These are phyloP conservation scores for Pythium phragmiticola DNA, from an alignment of 352 stramenopile species.

Conservation along the genomic window DNA sequence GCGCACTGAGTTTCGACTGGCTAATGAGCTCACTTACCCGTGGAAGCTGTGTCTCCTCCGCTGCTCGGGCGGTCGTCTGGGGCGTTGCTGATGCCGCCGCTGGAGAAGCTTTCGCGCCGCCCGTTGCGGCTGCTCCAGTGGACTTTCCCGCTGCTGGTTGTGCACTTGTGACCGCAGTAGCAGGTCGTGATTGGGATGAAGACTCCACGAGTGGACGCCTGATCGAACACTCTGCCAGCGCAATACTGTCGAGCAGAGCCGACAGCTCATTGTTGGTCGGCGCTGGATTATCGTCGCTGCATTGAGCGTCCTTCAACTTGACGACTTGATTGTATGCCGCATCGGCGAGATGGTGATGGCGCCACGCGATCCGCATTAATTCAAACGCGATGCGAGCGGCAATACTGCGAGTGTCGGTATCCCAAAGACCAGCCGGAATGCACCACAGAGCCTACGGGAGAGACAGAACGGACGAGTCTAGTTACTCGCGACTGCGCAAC, in stretches of 20 bases:
- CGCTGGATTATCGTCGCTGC: background rate
- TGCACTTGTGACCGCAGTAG: background rate
- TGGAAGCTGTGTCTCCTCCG: constrained; percentile 18
- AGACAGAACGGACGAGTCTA: background rate
- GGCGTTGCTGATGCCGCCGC: constrained; percentile 9
- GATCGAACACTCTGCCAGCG: constrained; percentile 14
- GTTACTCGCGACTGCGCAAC: background rate
- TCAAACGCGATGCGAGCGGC: constrained; percentile 57
- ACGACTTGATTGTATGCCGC: constrained; percentile 16
- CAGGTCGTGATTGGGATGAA: constrained; percentile 1
- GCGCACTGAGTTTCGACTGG: constrained; percentile 26
- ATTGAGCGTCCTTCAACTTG: constrained; percentile 11
- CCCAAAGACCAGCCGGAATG: constrained; percentile 34
- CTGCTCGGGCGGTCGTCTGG: constrained; percentile 28
- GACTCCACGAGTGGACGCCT: background rate
- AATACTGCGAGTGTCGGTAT: constrained; percentile 51
- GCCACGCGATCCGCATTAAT: constrained; percentile 44
- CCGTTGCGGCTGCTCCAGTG: background rate
- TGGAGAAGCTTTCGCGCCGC: constrained; percentile 5
- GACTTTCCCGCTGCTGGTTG: background rate
- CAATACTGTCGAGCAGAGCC: constrained; percentile 15
- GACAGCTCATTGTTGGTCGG: constrained; percentile 16
- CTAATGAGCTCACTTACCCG: constrained; percentile 39
- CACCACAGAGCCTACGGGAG: constrained; percentile 25
- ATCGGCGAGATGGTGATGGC: constrained; percentile 23